phyloP scores from a whole-genome alignment of 2,329 filamentous ascomycete genomes.

The Epichloe sibirici region DNA sequence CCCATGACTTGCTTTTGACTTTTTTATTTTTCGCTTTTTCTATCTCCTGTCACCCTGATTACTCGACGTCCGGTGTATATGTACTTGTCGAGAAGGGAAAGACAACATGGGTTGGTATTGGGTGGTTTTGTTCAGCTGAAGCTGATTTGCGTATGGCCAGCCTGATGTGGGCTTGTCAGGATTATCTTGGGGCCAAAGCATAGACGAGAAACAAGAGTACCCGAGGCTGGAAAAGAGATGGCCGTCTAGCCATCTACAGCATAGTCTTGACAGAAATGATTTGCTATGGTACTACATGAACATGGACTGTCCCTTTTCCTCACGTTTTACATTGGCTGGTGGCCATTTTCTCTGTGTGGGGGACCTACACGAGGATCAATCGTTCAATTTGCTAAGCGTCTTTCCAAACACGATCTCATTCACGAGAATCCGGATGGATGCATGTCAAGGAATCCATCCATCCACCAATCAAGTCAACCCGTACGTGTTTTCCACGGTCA shows the following conservation, averaged over 20 bases:
- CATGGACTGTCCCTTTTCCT: too few relatives aligned
- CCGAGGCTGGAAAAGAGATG: neutral
- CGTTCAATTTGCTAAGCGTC: too few relatives aligned
- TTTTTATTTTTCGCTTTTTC: neutral
- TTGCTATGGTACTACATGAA: too few relatives aligned
- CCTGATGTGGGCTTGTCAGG: neutral
- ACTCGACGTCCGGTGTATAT: neutral
- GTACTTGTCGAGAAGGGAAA: neutral
- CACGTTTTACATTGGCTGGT: too few relatives aligned
- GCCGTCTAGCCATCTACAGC: neutral
- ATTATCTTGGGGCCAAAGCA: conserved; percentile 1
- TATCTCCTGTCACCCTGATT: neutral
- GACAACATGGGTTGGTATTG: neutral
- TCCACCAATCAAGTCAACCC: too few relatives aligned
- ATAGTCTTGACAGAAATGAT: neutral
- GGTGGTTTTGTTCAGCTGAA: neutral
- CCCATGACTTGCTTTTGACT: neutral
- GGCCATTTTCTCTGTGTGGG: too few relatives aligned
- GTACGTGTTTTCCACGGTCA: too few relatives aligned
- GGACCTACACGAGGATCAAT: too few relatives aligned
- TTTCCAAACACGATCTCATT: too few relatives aligned
- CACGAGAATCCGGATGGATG: too few relatives aligned
- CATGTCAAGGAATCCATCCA: too few relatives aligned
- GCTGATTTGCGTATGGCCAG: neutral
- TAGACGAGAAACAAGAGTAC: neutral